phyloP scores from a whole-genome alignment of 495 filamentous ascomycete genomes.

The Aspergillus asperescens region DNA sequence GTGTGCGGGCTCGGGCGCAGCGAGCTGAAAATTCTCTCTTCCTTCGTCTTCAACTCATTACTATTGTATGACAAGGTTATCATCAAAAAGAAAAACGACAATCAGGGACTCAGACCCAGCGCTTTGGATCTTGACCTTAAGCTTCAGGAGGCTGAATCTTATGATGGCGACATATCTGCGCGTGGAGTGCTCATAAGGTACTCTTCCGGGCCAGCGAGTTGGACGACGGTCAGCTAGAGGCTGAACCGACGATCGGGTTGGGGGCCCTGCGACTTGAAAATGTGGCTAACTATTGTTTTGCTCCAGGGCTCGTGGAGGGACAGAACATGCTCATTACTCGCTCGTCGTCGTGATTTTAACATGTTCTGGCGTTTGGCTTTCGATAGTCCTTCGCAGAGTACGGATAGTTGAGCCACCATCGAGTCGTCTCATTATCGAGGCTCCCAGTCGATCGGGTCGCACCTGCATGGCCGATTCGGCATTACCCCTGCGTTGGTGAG shows the following conservation, averaged over 20 bases:
- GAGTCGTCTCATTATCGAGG: not conserved
- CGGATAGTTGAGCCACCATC: not conserved
- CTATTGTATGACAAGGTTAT: not conserved
- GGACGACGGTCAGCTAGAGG: too few species aligned
- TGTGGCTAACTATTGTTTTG: not conserved
- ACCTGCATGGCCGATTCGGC: not conserved
- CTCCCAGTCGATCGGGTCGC: not conserved
- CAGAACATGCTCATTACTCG: too few species aligned
- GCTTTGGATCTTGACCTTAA: not conserved
- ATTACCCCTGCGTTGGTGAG: too few species aligned
- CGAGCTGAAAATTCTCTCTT: too few species aligned
- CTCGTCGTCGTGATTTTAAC: too few species aligned
- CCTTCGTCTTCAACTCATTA: not conserved
- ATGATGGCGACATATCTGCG: not conserved
- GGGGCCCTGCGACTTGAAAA: not conserved
- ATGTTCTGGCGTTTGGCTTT: not conserved
- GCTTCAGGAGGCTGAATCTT: conserved; percentile 3
- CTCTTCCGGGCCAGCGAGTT: too few species aligned
- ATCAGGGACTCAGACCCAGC: not conserved
- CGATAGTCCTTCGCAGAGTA: not conserved
- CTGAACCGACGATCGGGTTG: not conserved
- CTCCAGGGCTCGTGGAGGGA: not conserved
- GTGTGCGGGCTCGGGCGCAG: not conserved
- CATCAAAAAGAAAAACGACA: not conserved
- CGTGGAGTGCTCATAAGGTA: conserved; percentile 4